Conservation (phyloP, 2,329 filamentous ascomycete genomes). For the Venturia nashicola region DNA sequence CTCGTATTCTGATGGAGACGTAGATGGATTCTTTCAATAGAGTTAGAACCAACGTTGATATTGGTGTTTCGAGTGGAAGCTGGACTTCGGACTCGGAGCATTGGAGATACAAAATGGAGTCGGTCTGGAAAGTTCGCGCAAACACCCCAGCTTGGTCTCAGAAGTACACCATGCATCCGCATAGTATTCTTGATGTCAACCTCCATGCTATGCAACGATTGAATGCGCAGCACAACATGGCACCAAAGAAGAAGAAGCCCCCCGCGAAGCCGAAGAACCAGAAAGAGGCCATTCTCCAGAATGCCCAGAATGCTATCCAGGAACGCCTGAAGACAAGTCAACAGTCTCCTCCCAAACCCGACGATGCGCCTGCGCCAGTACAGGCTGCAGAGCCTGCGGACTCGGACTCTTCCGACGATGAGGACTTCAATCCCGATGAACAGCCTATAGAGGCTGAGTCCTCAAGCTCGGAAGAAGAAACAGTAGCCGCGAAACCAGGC, state of each 20-base stretch:
- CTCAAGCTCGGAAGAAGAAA: conserved; percentile 31
- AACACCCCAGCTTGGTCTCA: too few species aligned
- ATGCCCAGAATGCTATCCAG: background rate
- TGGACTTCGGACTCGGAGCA: too few species aligned
- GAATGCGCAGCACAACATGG: background rate
- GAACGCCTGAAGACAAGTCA: background rate
- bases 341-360: background rate
- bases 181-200: too few species aligned
- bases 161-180: background rate
- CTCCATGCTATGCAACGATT: background rate
- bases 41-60: too few species aligned
- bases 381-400: conserved; percentile 21
- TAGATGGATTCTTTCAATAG: too few species aligned
- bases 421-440: conserved; percentile 64
- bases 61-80: too few species aligned
- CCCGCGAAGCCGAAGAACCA: background rate
- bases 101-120: too few species aligned
- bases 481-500: conserved; percentile 14
- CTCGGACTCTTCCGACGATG: conserved; percentile 54
- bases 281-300: background rate
- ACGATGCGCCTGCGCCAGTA: background rate
- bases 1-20: too few species aligned
- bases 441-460: conserved; percentile 28
- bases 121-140: too few species aligned
- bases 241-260: background rate